These are phyloP conservation scores for Pythium sp. DNA, from an alignment of 352 stramenopile genomes.

Conservation along the genomic window DNA sequence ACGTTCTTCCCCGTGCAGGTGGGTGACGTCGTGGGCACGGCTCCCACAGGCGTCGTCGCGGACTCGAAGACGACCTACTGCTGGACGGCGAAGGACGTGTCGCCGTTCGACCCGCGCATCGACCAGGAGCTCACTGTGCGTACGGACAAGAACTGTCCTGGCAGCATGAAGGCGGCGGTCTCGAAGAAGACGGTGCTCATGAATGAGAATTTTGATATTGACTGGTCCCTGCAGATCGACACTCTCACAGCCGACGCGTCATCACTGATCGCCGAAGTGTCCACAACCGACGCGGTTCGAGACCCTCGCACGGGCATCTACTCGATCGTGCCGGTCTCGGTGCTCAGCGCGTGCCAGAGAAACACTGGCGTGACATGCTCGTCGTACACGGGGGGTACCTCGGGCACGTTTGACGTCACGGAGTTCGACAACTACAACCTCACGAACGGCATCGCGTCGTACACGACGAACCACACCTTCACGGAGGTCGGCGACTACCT, in stretches of 20 bases:
- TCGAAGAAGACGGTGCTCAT: constrained; percentile 49
- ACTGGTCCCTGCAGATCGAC: constrained; percentile 66
- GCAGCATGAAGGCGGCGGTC: constrained; percentile 53
- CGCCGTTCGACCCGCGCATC: constrained; percentile 58
- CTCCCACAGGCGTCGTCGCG: constrained; percentile 39
- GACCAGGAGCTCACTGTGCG: constrained; percentile 54
- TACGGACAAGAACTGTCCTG: constrained; percentile 66
- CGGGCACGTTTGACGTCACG: constrained; percentile 52
- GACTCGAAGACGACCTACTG: constrained; percentile 77
- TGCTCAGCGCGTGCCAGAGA: constrained; percentile 65
- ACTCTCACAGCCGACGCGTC: constrained; percentile 43
- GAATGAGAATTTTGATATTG: constrained; percentile 48
- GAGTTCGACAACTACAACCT: constrained; percentile 61
- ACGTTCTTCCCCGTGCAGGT: constrained; percentile 81
- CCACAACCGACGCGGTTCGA: constrained; percentile 43
- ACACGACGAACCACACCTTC: constrained; percentile 58
- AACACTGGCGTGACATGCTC: constrained; percentile 56
- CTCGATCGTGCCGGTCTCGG: constrained; percentile 63
- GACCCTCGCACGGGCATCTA: constrained; percentile 51
- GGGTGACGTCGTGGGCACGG: constrained; percentile 53
- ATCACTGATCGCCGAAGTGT: constrained; percentile 67
- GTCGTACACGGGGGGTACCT: constrained; percentile 55
- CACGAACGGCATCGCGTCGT: constrained; percentile 50
- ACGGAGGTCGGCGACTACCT: constrained; percentile 53
- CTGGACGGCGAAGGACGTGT: constrained; percentile 54